phyloP scores from a whole-genome alignment of 441 rosid species.

The Corymbia calophylla region DNA sequence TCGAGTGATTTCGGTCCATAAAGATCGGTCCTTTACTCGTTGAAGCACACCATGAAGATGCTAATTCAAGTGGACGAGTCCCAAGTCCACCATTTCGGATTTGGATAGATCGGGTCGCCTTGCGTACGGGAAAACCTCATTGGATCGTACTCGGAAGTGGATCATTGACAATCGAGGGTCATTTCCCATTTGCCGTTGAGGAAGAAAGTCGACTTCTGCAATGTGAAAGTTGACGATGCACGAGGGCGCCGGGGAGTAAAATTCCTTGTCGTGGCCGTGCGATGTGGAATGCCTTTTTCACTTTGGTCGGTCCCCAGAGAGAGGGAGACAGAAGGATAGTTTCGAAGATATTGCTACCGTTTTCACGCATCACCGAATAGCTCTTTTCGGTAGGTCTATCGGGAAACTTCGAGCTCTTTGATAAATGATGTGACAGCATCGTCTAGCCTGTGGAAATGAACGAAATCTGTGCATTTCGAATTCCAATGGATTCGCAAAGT shows the following conservation, averaged over 20 bases:
- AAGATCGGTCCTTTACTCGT: background rate
- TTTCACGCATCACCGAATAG: background rate
- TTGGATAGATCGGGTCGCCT: background rate
- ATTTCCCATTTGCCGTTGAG: background rate
- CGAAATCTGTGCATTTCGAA: background rate
- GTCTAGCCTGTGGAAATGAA: background rate
- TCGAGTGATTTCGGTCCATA: accelerated
- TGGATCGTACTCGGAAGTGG: background rate
- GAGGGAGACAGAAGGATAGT: background rate
- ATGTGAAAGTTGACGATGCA: background rate
- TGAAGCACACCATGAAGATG: accelerated
- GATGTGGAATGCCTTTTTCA: background rate
- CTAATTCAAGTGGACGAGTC: background rate
- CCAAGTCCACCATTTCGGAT: background rate
- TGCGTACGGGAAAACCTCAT: background rate
- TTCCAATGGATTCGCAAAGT: background rate
- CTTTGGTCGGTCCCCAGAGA: background rate
- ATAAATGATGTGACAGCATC: background rate
- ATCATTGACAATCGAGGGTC: background rate
- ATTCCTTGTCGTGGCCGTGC: background rate
- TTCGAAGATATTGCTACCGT: background rate
- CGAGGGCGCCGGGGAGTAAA: background rate
- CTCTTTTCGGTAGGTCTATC: background rate
- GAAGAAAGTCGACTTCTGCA: background rate
- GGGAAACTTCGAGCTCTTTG: background rate